phyloP scores from a whole-genome alignment of 2,329 filamentous ascomycete species.

The Penicillium sp. region DNA sequence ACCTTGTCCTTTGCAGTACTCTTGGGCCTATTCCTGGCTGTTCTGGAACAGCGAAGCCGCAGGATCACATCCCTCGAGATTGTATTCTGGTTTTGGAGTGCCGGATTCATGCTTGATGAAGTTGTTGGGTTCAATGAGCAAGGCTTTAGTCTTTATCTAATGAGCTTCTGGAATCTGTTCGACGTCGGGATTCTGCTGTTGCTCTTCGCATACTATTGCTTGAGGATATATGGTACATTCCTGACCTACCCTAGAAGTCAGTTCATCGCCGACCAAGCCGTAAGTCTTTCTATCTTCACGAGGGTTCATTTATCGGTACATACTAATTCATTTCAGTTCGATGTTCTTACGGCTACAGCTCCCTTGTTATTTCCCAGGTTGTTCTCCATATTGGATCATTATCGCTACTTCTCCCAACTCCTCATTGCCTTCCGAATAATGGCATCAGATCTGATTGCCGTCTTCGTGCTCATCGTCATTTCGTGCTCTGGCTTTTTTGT shows the following conservation, averaged over 20 bases:
- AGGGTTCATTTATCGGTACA: too few relatives aligned
- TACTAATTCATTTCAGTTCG: conserved; percentile 53
- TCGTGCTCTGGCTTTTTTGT: conserved; percentile 94
- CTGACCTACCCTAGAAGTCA: conserved; percentile 68
- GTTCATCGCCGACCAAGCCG: conserved; percentile 72
- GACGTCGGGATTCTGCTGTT: conserved; percentile 85
- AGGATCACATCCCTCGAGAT: conserved; percentile 82
- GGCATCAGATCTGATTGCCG: conserved; percentile 82
- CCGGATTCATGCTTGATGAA: conserved; percentile 94
- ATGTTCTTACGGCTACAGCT: conserved; percentile 88
- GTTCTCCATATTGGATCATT: conserved; percentile 91
- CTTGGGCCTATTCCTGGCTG: conserved; percentile 79
- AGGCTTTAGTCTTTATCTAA: conserved; percentile 92
- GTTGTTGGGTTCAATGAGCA: conserved; percentile 95
- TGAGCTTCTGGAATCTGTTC: conserved; percentile 97
- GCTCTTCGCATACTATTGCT: conserved; percentile 83
- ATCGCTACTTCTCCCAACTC: conserved; percentile 92
- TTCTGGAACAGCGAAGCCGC: conserved; percentile 71
- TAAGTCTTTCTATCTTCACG: not conserved
- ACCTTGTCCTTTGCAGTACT: conserved; percentile 83
- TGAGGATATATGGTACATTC: conserved; percentile 84
- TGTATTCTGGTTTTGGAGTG: conserved; percentile 96
- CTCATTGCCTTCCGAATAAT: conserved; percentile 93
- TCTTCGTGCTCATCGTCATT: conserved; percentile 80
- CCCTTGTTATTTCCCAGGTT: conserved; percentile 86